Evolutionary conservation across 179 eudicot species (phyloP).

Genomic region (Silene vulgaris): DNA sequence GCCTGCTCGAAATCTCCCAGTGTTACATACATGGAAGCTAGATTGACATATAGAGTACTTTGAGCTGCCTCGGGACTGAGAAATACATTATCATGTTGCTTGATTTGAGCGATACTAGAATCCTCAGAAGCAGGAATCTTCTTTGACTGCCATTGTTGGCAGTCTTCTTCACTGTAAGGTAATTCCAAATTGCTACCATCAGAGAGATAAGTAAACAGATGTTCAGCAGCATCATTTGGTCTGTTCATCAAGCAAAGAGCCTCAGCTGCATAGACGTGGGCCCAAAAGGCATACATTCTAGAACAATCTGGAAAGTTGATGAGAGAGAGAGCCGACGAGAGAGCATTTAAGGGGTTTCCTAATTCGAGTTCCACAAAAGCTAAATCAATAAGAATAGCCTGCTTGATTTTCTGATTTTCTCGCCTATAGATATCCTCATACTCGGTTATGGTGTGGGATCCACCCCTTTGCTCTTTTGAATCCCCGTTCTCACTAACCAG

Average conservation of each 20-base stretch:
- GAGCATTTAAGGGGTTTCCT: conserved; percentile 63
- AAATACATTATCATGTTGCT: conserved; percentile 34
- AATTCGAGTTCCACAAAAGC: conserved; percentile 76
- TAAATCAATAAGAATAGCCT: conserved; percentile 72
- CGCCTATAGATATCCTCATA: conserved; percentile 54
- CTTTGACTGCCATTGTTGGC: conserved; percentile 50
- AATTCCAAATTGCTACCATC: conserved; percentile 39
- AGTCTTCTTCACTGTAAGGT: conserved; percentile 75
- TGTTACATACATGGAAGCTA: conserved; percentile 52
- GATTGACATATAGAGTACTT: conserved; percentile 53
- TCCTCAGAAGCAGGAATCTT: conserved; percentile 56
- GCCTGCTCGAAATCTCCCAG: conserved; percentile 76
- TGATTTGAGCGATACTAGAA: conserved; percentile 27
- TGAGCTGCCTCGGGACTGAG: conserved; percentile 79
- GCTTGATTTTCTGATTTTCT: conserved; percentile 65
- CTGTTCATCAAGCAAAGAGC: conserved; percentile 75
- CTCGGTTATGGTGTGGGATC: conserved; percentile 35
- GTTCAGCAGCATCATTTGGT: conserved; percentile 77
- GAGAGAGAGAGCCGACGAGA: conserved; percentile 51
- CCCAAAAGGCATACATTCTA: conserved; percentile 52
- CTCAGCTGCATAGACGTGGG: conserved; percentile 77
- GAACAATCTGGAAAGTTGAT: conserved; percentile 62
- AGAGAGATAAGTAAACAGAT: conserved; percentile 51
- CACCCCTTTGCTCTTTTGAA: conserved; percentile 44
- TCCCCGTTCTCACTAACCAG: conserved; percentile 68